Conservation (phyloP, 495 filamentous ascomycete species). For the Neurospora terricola region DNA sequence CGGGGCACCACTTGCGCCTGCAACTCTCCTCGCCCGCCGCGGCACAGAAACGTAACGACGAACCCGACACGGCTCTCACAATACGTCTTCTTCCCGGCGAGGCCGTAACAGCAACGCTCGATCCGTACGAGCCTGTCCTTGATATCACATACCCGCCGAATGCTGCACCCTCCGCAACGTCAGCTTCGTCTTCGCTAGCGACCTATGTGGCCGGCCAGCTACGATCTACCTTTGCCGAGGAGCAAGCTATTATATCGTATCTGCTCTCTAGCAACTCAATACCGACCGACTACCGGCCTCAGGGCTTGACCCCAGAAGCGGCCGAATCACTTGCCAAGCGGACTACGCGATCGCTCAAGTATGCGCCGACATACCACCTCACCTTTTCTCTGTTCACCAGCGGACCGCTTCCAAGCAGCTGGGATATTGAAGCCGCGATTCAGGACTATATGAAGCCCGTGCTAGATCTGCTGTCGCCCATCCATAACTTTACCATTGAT, state of each 20-base stretch:
- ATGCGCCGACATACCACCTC: constrained; percentile 87
- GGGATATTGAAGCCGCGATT: constrained; percentile 83
- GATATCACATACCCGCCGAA: constrained; percentile 73
- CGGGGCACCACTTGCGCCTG: constrained; percentile 77
- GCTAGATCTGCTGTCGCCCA: constrained; percentile 61
- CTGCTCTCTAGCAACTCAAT: constrained; percentile 56
- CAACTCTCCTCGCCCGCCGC: constrained; percentile 43
- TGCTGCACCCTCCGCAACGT: constrained; percentile 57
- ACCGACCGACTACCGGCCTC: constrained; percentile 36
- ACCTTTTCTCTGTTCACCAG: constrained; percentile 93
- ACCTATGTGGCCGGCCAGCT: constrained; percentile 72
- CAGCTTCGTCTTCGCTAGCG: constrained; percentile 64
- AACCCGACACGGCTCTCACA: constrained; percentile 50
- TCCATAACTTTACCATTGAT: constrained; percentile 94
- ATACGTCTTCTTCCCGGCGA: constrained; percentile 61
- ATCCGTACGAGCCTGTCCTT: constrained; percentile 59
- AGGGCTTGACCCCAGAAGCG: constrained; percentile 29
- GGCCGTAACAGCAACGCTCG: constrained; percentile 49
- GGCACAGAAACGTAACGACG: constrained; percentile 12
- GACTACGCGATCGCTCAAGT: constrained; percentile 76
- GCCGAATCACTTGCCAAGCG: constrained; percentile 41
- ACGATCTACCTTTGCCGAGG: constrained; percentile 72
- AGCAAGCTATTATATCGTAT: constrained; percentile 80
- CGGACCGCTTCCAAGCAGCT: constrained; percentile 64
- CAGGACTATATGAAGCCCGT: constrained; percentile 74